Evolutionary conservation across 1,284 basidiomycete species (phyloP), one percentile per base, ranked within the genome.

Genomic region (Tilletia setariae): DNA sequence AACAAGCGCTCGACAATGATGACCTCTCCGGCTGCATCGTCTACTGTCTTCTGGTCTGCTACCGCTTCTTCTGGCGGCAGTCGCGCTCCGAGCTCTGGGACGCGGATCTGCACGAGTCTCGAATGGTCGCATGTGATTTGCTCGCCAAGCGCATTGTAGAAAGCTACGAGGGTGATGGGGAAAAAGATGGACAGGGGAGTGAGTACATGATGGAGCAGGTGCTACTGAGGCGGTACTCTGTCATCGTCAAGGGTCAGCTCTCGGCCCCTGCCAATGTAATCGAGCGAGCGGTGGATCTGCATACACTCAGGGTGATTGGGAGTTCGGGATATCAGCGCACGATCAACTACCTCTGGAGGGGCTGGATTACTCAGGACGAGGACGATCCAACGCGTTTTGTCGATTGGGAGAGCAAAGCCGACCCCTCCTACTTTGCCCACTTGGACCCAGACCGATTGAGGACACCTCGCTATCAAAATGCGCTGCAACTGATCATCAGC

Each of bases 171-270:
- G n/a, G n/a, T n/a, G 53, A 56, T 30, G 21, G 21, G 8, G 21
- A 56, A 28, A n/a, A n/a, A n/a, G n/a, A n/a, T n/a, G n/a, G n/a
- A n/a, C n/a, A n/a, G n/a, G n/a, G n/a, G n/a, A 56, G 53, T 28
- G 53, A 56, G 53, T 56, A 6, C 53, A 56, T 56, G 53, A 56
- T 56, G 53, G 53, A 56, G 53, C 53, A 56, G 53, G 53, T 56
- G 9, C 53, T 56, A 15, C 53, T 56, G n/a, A 21, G 53, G n/a
- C 15, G 53, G 23, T 56, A 56, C 53, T 56, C 53, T 21, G 53
- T 56, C 53, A 56, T 56, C 25, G 53, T 56, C 25, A 21, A 28
- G 8, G 53, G 53, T 7, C 53, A 56, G 25, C 53, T 56, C 6
- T 56, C 53, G 15, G 53, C 53, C 9, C 53, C 53, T 21, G 53